These are phyloP conservation scores for Pythium plurisporium DNA, from an alignment of 352 stramenopile species.

Conservation along the genomic window DNA sequence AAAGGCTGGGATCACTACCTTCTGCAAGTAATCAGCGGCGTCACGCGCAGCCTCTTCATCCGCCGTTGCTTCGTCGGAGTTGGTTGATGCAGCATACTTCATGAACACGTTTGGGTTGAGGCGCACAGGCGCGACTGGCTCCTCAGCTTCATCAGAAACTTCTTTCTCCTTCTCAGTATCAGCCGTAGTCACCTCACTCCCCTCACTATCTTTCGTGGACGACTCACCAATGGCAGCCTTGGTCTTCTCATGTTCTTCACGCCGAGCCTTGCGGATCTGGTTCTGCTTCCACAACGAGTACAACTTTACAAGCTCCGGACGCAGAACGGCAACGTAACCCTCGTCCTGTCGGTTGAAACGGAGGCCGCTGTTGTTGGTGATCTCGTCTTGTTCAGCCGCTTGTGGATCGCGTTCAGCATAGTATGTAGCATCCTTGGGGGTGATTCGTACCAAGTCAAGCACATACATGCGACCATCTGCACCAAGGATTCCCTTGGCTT, in stretches of 20 bases:
- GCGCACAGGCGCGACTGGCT: constrained; percentile 47
- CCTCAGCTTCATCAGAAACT: constrained; percentile 44
- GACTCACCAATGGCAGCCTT: constrained; percentile 28
- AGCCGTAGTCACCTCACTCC: constrained; percentile 21
- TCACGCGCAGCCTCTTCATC: constrained; percentile 76
- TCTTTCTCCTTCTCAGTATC: constrained; percentile 29
- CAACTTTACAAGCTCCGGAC: constrained; percentile 90
- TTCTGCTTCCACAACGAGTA: constrained; percentile 92
- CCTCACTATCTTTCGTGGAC: constrained; percentile 16
- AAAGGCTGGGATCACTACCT: constrained; percentile 83
- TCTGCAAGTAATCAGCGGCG: constrained; percentile 79
- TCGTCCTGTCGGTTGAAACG: constrained; percentile 75
- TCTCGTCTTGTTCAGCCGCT: constrained; percentile 21
- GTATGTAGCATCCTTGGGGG: constrained; percentile 93
- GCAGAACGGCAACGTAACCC: constrained; percentile 87
- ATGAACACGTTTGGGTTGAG: constrained; percentile 90
- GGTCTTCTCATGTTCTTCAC: constrained; percentile 39
- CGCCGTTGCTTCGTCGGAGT: constrained; percentile 51
- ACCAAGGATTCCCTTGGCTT: constrained; percentile 95
- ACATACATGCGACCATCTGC: constrained; percentile 93
- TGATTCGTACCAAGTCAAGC: constrained; percentile 93
- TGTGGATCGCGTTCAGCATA: constrained; percentile 42
- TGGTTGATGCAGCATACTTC: constrained; percentile 77
- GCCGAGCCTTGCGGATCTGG: constrained; percentile 54
- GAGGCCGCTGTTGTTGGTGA: constrained; percentile 39